phyloP scores from a whole-genome alignment of 2,329 filamentous ascomycete species.

The Cercospora beticola region DNA sequence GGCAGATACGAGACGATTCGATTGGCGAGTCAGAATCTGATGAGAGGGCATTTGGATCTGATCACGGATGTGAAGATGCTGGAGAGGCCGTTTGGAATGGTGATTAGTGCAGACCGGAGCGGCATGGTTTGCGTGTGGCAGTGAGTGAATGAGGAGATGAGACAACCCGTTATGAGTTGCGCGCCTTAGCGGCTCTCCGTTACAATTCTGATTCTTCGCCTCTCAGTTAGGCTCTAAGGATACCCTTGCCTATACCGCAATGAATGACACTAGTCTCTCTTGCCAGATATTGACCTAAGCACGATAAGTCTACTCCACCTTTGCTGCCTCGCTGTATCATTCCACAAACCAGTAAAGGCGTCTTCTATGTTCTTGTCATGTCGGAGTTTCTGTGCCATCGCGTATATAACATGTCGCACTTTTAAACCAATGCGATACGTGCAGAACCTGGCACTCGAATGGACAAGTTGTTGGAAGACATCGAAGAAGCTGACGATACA shows the following conservation, averaged over 20 bases:
- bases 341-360: not conserved
- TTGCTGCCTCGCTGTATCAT: not conserved
- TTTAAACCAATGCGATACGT: not conserved
- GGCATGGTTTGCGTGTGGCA: conserved; percentile 85
- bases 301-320: not conserved
- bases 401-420: not conserved
- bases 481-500: not conserved
- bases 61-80: conserved; percentile 86
- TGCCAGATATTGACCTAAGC: not conserved
- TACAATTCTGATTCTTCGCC: no score
- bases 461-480: not conserved
- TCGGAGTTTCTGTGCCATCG: not conserved
- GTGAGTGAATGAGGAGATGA: conserved; percentile 33
- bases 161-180: no score
- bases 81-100: conserved; percentile 89
- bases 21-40: conserved; percentile 81
- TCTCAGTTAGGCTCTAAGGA: no score
- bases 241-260: not conserved
- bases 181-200: no score
- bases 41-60: conserved; percentile 83
- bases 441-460: not conserved
- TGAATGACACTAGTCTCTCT: not conserved
- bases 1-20: conserved; percentile 74
- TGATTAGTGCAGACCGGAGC: conserved; percentile 82
- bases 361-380: not conserved